Evolutionary conservation across 176 grass and related monocot genomes (phyloP).

Genomic region (Musa acuminata): DNA sequence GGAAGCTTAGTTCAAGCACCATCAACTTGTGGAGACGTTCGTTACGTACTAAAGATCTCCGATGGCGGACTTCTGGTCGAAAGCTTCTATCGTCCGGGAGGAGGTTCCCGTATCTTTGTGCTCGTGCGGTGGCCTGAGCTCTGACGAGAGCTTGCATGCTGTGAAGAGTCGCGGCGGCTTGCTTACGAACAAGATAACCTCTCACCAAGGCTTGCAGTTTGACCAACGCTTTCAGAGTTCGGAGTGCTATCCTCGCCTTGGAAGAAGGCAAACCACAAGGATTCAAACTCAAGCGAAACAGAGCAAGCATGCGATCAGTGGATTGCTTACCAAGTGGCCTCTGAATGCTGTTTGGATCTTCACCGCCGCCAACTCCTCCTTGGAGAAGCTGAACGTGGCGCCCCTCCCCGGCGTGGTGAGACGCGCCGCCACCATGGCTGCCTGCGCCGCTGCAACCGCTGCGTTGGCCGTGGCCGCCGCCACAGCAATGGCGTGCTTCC

Average conservation of each 20-base stretch:
- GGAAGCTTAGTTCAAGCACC: background rate
- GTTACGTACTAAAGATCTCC: constrained; percentile 47
- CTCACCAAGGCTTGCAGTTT: constrained; percentile 87
- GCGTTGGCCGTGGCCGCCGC: constrained; percentile 61
- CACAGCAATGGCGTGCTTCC: constrained; percentile 77
- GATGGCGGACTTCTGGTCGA: constrained; percentile 30
- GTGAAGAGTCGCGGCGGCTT: constrained; percentile 59
- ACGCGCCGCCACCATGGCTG: constrained; percentile 58
- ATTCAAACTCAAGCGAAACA: too few relatives aligned
- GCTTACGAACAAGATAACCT: constrained; percentile 70
- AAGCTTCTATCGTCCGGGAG: constrained; percentile 25
- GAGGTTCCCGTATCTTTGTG: constrained; percentile 31
- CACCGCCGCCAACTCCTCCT: constrained; percentile 33
- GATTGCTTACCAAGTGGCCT: constrained; percentile 43
- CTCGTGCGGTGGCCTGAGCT: constrained; percentile 63
- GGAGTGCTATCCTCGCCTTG: constrained; percentile 73
- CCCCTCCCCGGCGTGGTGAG: constrained; percentile 53
- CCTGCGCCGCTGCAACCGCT: constrained; percentile 57
- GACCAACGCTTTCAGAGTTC: constrained; percentile 78
- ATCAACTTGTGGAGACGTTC: background rate
- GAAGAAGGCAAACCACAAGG: background rate
- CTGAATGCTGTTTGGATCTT: constrained; percentile 87
- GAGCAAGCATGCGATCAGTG: background rate
- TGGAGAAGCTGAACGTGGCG: background rate
- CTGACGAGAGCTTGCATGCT: constrained; percentile 87